A percentile compares a stretch with the other conserved stretches of the same genome.
These are phyloP conservation scores for Kluyveromyces lactis DNA, from an alignment of 805 yeast genomes.

Conservation along the genomic window DNA sequence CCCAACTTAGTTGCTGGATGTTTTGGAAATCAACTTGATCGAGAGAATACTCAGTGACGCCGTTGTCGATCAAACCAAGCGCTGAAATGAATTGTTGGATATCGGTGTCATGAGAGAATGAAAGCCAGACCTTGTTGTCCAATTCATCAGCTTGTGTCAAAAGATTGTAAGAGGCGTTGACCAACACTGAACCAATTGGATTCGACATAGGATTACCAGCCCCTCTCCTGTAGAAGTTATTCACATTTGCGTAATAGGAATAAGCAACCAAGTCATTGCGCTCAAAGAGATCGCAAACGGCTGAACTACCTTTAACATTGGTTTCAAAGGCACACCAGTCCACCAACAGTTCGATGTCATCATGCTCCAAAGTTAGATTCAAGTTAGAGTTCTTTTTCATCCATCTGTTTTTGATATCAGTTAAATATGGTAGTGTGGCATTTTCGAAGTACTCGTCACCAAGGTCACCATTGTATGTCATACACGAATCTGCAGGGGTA, in stretches of 20 bases:
- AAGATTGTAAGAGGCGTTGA: constrained; percentile 41
- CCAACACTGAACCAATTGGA: constrained; percentile 54
- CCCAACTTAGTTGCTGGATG: constrained; percentile 40
- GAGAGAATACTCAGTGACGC: constrained; percentile 31
- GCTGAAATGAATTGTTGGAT: constrained; percentile 55
- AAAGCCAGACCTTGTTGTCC: constrained; percentile 50
- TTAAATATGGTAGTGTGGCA: constrained; percentile 34
- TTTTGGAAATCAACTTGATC: constrained; percentile 38
- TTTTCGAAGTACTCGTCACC: constrained; percentile 12
- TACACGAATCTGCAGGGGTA: constrained; percentile 41
- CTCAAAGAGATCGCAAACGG: constrained; percentile 61
- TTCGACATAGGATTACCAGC: constrained; percentile 52
- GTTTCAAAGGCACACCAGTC: constrained; percentile 69
- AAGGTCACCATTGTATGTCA: constrained; percentile 25
- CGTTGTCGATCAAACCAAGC: constrained; percentile 41
- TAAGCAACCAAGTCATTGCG: constrained; percentile 55
- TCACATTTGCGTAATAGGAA: constrained; percentile 53
- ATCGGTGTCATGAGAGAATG: constrained; percentile 71
- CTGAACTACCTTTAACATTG: constrained; percentile 59
- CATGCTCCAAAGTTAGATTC: constrained; percentile 34
- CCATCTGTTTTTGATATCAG: constrained; percentile 47
- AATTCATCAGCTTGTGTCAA: constrained; percentile 42
- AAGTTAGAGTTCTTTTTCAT: constrained; percentile 46
- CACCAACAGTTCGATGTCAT: constrained; percentile 47
- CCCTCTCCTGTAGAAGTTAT: constrained; percentile 53